Conservation (phyloP, 495 filamentous ascomycete species). For the Aspergillus bertholletiae region DNA sequence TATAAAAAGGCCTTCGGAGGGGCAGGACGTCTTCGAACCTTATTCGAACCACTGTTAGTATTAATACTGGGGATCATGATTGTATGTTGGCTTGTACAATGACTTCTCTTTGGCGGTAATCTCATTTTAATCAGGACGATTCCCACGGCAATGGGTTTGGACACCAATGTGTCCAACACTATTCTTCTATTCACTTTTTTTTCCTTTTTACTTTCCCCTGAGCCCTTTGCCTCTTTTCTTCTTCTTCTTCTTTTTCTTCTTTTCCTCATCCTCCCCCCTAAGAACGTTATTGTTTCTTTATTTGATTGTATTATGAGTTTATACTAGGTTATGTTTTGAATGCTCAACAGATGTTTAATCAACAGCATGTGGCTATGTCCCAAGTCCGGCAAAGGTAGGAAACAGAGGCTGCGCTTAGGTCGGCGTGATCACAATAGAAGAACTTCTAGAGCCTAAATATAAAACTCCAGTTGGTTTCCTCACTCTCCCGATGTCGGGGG, state of each 20-base stretch:
- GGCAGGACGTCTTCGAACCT: slow-evolving; percentile 35
- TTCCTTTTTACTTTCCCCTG: not conserved
- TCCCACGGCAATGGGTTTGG: not conserved
- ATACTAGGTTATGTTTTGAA: not conserved
- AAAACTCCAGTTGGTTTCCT: not conserved
- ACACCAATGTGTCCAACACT: no score
- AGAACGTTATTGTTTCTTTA: no score
- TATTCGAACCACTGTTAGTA: slow-evolving; percentile 17
- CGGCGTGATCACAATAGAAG: no score
- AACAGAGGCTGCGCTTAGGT: no score
- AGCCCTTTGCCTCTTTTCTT: not conserved
- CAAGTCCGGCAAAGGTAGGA: no score
- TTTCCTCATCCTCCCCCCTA: no score
- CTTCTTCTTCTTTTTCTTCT: not conserved
- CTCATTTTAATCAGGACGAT: not conserved
- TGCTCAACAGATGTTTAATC: not conserved
- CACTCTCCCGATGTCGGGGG: not conserved
- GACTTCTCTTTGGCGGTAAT: slow-evolving; percentile 6
- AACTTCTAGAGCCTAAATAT: not conserved
- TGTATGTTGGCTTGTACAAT: slow-evolving; percentile 16
- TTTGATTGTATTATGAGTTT: not conserved
- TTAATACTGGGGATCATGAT: slow-evolving; percentile 19
- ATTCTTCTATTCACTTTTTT: not conserved
- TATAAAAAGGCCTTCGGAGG: slow-evolving; percentile 18
- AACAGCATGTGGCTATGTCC: not conserved